Evolutionary conservation across 2,329 filamentous ascomycete genomes (phyloP).

Genomic region (Elsinoe perseae): DNA sequence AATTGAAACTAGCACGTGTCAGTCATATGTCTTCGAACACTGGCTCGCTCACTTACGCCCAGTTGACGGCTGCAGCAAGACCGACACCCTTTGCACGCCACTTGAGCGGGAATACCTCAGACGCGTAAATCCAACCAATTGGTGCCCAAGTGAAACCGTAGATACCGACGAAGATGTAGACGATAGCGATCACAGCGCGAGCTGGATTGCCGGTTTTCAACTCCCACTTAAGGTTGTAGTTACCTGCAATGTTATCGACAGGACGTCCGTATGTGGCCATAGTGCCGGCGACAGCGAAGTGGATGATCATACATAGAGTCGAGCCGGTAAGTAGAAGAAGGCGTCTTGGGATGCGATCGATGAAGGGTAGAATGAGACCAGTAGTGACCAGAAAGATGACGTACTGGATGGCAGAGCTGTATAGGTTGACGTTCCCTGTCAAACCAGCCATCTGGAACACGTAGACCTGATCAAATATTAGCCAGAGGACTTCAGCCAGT

Average conservation of each 20-base stretch:
- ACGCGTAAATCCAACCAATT: constrained; percentile 50
- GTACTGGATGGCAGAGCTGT: constrained; percentile 34
- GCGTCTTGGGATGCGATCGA: constrained; percentile 33
- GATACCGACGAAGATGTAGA: constrained; percentile 55
- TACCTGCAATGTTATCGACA: constrained; percentile 37
- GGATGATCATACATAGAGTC: constrained; percentile 36
- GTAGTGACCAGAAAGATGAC: constrained; percentile 37
- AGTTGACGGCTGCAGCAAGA: constrained; percentile 49
- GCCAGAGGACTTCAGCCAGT: constrained; percentile 15
- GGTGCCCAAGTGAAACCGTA: constrained; percentile 57
- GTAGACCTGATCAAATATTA: constrained; percentile 47
- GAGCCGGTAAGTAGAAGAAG: constrained; percentile 37
- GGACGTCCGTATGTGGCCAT: constrained; percentile 37
- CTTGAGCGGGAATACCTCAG: constrained; percentile 56
- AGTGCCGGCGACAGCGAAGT: constrained; percentile 42
- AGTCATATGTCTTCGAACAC: constrained; percentile 36
- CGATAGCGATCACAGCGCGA: constrained; percentile 56
- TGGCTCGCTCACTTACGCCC: constrained; percentile 41
- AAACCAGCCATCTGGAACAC: constrained; percentile 54
- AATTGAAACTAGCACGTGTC: constrained; percentile 41
- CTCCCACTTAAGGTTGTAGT: constrained; percentile 45
- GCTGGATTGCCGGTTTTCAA: constrained; percentile 39
- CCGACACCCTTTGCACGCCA: constrained; percentile 54
- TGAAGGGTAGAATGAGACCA: constrained; percentile 32
- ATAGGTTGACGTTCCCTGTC: constrained; percentile 41